Conservation (phyloP, 2,329 filamentous ascomycete species). For the Metarhizium guizhouense region DNA sequence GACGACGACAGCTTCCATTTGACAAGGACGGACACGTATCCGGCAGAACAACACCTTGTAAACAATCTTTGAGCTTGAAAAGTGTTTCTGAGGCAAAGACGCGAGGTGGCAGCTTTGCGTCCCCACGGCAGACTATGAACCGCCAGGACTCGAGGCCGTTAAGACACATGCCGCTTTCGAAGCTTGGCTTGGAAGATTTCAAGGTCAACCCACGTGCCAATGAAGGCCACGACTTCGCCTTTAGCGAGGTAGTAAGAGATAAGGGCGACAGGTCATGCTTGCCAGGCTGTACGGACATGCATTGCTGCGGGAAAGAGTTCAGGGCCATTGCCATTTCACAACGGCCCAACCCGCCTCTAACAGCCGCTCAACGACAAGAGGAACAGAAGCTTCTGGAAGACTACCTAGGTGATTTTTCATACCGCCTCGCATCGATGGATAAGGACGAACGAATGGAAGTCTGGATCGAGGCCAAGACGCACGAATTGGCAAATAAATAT, state of each 20-base stretch:
- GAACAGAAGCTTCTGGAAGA: constrained; percentile 45
- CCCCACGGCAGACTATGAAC: not conserved
- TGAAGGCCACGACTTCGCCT: constrained; percentile 63
- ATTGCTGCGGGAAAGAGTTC: constrained; percentile 70
- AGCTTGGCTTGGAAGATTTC: constrained; percentile 64
- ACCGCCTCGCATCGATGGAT: constrained; percentile 49
- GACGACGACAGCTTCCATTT: constrained; percentile 34
- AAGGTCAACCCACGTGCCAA: constrained; percentile 70
- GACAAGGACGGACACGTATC: constrained; percentile 14
- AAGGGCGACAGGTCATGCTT: constrained; percentile 61
- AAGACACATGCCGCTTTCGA: constrained; percentile 46
- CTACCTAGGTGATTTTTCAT: constrained; percentile 49
- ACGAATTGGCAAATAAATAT: constrained; percentile 62
- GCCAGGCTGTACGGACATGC: constrained; percentile 62
- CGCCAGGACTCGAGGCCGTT: constrained; percentile 26
- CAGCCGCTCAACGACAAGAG: constrained; percentile 24
- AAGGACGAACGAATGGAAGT: constrained; percentile 53
- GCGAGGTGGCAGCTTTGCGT: not conserved
- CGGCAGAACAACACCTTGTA: constrained; percentile 5
- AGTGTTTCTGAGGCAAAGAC: not conserved
- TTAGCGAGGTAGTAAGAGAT: constrained; percentile 63
- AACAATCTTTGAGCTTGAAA: not conserved
- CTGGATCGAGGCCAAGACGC: constrained; percentile 67
- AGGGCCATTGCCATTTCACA: constrained; percentile 52
- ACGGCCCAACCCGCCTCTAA: constrained; percentile 30